Percentiles rank a stretch among this genome's conserved stretches.
Evolutionary conservation across 2,329 filamentous ascomycete genomes (phyloP).

Genomic region (Aspergillus sergii): DNA sequence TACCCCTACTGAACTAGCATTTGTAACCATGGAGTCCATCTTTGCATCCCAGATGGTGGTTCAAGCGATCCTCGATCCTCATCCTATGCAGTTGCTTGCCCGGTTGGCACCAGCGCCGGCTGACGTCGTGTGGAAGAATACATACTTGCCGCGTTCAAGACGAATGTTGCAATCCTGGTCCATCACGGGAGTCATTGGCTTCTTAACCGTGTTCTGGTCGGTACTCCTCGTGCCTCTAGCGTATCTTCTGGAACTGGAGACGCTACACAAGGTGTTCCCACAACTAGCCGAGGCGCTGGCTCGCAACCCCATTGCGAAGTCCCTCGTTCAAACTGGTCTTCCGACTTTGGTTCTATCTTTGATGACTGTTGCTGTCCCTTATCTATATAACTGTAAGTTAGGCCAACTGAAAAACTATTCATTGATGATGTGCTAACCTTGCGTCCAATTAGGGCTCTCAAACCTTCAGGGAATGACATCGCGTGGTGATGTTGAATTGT

Average conservation of each 20-base stretch:
- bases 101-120: constrained; percentile 84
- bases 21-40: constrained; percentile 97
- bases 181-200: constrained; percentile 78
- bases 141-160: constrained; percentile 73
- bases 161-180: constrained; percentile 79
- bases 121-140: constrained; percentile 95
- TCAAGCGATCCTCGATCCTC: constrained; percentile 89
- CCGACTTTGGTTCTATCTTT: constrained; percentile 84
- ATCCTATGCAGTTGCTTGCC: constrained; percentile 81
- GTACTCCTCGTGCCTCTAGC: constrained; percentile 78
- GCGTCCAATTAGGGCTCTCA: constrained; percentile 61
- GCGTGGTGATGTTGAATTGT: constrained; percentile 89
- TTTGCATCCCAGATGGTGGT: constrained; percentile 92
- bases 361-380: constrained; percentile 86
- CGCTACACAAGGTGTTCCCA: constrained; percentile 73
- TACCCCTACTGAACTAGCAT: constrained; percentile 77
- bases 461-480: constrained; percentile 94
- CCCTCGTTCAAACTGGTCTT: constrained; percentile 82
- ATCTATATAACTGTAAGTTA: constrained; percentile 80
- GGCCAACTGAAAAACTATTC: background rate
- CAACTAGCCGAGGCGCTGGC: constrained; percentile 68
- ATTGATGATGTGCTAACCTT: constrained; percentile 14
- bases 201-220: constrained; percentile 88
- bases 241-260: constrained; percentile 76
- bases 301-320: constrained; percentile 68